Base-by-base conservation (phyloP, 805 yeast genomes). In the Priceomyces haplophilus region DNA sequence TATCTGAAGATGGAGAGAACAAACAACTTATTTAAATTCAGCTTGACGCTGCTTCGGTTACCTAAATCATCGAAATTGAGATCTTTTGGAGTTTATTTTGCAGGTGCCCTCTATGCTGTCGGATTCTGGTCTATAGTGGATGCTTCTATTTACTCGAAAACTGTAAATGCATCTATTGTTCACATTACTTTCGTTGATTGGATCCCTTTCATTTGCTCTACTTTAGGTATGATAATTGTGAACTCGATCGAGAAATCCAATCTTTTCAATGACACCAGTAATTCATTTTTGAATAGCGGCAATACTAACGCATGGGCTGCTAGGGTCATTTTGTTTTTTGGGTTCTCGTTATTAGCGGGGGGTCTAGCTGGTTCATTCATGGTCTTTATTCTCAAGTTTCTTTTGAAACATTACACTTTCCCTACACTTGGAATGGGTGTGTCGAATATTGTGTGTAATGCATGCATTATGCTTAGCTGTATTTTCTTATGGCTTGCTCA, bases 371-470 rank as follows among this genome's bases (percentile, higher is more conserved):
- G 98, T 1, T 82, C 93, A 2, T 79, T 93, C 52, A 88, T 89
- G 58, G 95, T 93, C 13, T 75, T 93, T 48, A 85, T 90, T 37
- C 72, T 93, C 52, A 87, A 91, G 61, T 93, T 87, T 61, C 65
- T 90, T 44, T 71, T 89, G 53, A 87, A 88, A 50, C 84, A 84
- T 49, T 87, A 78, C 62, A 67, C 80, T 3, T 82, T 85, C 76
- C 97, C 97, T 29, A 88, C 97, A 1, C 74, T 91, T 41, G 91
- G 93, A 3, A 89, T 93, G 96, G 99, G 98, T 13, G 77, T 88
- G 17, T 82, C 88, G 45, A 91, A 91, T 64, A 90, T 93, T 32
- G 76, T 85, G 17, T 82, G 88, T 35, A 88, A 90, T 55, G 77
- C 79, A 6, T 72, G 84, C 47, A 79, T 91, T 27, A 85, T 91